Conservation (phyloP, 106 monocot genomes). For the Allium fistulosum region DNA sequence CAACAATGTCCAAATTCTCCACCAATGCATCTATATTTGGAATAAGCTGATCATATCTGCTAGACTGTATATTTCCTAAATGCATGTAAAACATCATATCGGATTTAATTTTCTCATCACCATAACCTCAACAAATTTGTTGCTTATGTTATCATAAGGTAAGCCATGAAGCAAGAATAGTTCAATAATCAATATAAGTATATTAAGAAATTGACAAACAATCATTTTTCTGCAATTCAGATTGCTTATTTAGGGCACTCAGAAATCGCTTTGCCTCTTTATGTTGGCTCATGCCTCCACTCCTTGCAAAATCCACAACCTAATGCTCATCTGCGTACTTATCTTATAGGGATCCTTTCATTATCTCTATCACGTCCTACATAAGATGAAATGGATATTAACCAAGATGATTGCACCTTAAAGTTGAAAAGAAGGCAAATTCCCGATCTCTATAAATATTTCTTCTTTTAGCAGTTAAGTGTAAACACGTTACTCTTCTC, state of each 20-base stretch:
- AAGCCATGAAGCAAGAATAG: too few species aligned
- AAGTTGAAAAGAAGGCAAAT: too few species aligned
- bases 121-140: too few species aligned
- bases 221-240: slow-evolving; percentile 72
- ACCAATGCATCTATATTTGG: slow-evolving; percentile 78
- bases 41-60: slow-evolving; percentile 80
- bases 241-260: slow-evolving; percentile 82
- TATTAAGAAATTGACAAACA: slow-evolving; percentile 47
- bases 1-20: slow-evolving; percentile 82
- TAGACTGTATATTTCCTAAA: slow-evolving; percentile 81
- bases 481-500: too few species aligned
- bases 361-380: slow-evolving; percentile 94
- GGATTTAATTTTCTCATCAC: too few species aligned
- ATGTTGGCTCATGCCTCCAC: slow-evolving; percentile 94
- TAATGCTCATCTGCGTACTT: slow-evolving; percentile 94
- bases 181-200: too few species aligned
- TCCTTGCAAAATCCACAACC: slow-evolving; percentile 76
- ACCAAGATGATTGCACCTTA: too few species aligned
- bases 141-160: too few species aligned
- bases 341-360: slow-evolving; percentile 95
- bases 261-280: slow-evolving; percentile 90
- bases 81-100: too few species aligned
- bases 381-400: slow-evolving; percentile 7
- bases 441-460: too few species aligned
- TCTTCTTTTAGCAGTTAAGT: too few species aligned